phyloP scores from a whole-genome alignment of 1,139 yeast genomes.

The Pichia sp. region DNA sequence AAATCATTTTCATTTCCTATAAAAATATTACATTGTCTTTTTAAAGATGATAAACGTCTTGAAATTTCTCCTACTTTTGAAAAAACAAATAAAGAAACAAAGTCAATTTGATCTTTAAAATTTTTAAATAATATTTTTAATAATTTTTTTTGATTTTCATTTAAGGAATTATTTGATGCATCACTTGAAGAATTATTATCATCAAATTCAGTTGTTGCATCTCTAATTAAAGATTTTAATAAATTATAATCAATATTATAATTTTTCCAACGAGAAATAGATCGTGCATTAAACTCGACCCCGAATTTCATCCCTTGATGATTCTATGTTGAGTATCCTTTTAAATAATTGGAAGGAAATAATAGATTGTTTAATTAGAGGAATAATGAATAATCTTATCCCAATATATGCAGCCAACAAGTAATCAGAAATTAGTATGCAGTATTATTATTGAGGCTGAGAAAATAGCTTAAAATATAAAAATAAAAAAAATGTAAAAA shows the following conservation, averaged over 20 bases:
- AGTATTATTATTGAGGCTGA: too few relatives aligned
- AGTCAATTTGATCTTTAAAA: slow-evolving; percentile 34
- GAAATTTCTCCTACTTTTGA: slow-evolving; percentile 59
- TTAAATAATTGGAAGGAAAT: too few relatives aligned
- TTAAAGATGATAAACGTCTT: slow-evolving; percentile 23
- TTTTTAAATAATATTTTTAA: slow-evolving; percentile 25
- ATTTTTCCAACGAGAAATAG: slow-evolving; percentile 84
- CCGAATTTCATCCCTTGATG: slow-evolving; percentile 70
- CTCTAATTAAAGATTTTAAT: slow-evolving; percentile 54
- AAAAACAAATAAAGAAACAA: slow-evolving; percentile 46
- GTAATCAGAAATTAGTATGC: too few relatives aligned
- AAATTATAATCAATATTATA: slow-evolving; percentile 81
- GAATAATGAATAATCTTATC: too few relatives aligned
- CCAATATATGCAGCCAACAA: too few relatives aligned
- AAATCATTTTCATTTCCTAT: slow-evolving; percentile 20
- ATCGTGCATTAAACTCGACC: slow-evolving; percentile 60
- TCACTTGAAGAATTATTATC: slow-evolving; percentile 11
- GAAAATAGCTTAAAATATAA: too few relatives aligned
- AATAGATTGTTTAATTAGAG: too few relatives aligned
- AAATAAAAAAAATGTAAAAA: too few relatives aligned
- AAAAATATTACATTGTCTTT: slow-evolving; percentile 24
- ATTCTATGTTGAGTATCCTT: background rate
- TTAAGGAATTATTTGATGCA: slow-evolving; percentile 6
- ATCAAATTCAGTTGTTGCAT: slow-evolving; percentile 35
- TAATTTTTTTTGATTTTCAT: slow-evolving; percentile 18